A percentile compares a stretch with the other conserved stretches of the same genome.
Evolutionary conservation across 1,284 basidiomycete species (phyloP).

Genomic region (Leccinum huronense): DNA sequence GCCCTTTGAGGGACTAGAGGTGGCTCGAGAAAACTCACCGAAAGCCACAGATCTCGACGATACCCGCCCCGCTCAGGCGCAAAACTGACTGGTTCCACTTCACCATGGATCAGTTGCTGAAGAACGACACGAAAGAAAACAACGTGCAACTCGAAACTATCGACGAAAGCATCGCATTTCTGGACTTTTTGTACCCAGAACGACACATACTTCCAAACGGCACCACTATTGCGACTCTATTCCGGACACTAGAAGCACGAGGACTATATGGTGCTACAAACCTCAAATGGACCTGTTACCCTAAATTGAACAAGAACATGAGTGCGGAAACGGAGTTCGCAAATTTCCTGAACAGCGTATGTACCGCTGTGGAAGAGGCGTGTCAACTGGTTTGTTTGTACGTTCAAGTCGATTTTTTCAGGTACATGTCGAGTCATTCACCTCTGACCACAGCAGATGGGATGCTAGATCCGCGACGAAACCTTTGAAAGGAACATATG

Average conservation of each 20-base stretch:
- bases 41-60: not conserved
- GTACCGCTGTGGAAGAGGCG: not conserved
- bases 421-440: not conserved
- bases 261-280: not conserved
- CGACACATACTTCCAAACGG: not conserved
- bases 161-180: not conserved
- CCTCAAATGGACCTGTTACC: not conserved
- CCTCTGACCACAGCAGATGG: not conserved
- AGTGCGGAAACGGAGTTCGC: not conserved
- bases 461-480: not conserved
- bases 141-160: not conserved
- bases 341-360: not conserved
- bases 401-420: not conserved
- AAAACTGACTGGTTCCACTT: constrained; percentile 1
- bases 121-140: not conserved
- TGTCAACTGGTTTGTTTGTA: not conserved
- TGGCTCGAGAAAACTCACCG: not conserved
- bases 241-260: not conserved
- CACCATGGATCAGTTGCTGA: not conserved
- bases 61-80: not conserved
- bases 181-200: not conserved
- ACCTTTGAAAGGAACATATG: constrained; percentile 1
- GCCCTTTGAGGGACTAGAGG: not conserved
- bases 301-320: not conserved
- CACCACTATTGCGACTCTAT: not conserved